Evolutionary conservation across 768 basidiomycete species (phyloP), one percentile per base, ranked within the genome.

Genomic region (Asterophora lycoperdoides): DNA sequence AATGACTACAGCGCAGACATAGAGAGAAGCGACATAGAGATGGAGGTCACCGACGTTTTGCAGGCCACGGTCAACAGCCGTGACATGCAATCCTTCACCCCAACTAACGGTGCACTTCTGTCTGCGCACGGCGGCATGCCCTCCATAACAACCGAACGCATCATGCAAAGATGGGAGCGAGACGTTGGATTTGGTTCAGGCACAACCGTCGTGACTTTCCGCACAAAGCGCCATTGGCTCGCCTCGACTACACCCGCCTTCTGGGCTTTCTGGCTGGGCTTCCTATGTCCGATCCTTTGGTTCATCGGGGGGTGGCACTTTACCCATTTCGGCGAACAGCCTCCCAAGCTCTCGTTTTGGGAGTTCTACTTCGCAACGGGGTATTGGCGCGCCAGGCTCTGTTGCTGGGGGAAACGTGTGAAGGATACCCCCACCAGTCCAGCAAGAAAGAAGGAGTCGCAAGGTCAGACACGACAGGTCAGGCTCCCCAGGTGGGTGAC

Each of bases 251-350:
- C 75, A 1, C 75, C 78, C 0, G 70, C 78, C 2, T 74, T 76
- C 57, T 75, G 83, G 62, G 68, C 86, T n/a, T 89, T 89, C 66
- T 88, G 83, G 82, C 48, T 83, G 0, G 86, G 86, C 3, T 89
- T 89, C 56, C 48, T 86, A 40, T 82, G 76, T 39, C 86, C 86
- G 0, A 78, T 84, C 64, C 75, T 86, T 44, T 89, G 86, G 86
- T 73, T 89, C 38, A 71, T 88, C 11, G 86, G 86, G 0, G 86
- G 86, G 4, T 89, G 86, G 86, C 76, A 84, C 49, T 68, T 81
- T 47, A 76, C 76, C 7, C 60, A 70, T 53, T 64, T 67, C 37
- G 75, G 76, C 7, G 75, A 76, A 54, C 66, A 72, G 54, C 74
- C 73, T n/a, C 68, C 71, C 8, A 65, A 64, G 48, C 61, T 69